phyloP scores from a whole-genome alignment of 2,329 filamentous ascomycete species.

The Fusarium sp. region DNA sequence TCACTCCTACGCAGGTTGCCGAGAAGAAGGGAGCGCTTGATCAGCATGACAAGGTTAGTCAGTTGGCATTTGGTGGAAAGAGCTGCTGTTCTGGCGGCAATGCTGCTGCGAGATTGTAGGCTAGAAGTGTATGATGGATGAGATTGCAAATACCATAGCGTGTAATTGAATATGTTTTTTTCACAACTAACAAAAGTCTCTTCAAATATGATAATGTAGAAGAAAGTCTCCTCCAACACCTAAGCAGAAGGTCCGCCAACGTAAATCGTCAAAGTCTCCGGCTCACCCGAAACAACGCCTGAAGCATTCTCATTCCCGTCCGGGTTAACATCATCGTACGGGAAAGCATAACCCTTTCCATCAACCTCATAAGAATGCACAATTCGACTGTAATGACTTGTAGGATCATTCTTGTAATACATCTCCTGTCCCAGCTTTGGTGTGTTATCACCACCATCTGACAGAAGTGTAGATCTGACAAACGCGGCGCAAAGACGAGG shows the following conservation, averaged over 20 bases:
- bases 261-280: conserved; percentile 46
- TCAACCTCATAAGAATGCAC: conserved; percentile 70
- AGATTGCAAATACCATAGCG: conserved; percentile 11
- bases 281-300: conserved; percentile 47
- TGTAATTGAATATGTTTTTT: neutral
- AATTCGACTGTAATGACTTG: conserved; percentile 68
- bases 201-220: neutral
- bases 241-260: conserved; percentile 35
- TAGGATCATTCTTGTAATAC: conserved; percentile 60
- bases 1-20: conserved; percentile 47
- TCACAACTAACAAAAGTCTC: neutral
- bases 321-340: conserved; percentile 75
- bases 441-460: conserved; percentile 59
- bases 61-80: conserved; percentile 43
- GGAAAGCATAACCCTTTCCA: conserved; percentile 71
- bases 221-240: neutral
- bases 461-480: conserved; percentile 58
- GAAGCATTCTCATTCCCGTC: conserved; percentile 64
- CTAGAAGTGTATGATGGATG: neutral
- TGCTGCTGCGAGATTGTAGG: conserved; percentile 29
- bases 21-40: conserved; percentile 42
- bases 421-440: conserved; percentile 51
- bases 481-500: conserved; percentile 64
- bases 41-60: conserved; percentile 38
- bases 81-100: conserved; percentile 29